Percentiles rank a stretch among this genome's conserved stretches.
Evolutionary conservation across 345 rosid genomes (phyloP).

Genomic region (Populus deltoides): DNA sequence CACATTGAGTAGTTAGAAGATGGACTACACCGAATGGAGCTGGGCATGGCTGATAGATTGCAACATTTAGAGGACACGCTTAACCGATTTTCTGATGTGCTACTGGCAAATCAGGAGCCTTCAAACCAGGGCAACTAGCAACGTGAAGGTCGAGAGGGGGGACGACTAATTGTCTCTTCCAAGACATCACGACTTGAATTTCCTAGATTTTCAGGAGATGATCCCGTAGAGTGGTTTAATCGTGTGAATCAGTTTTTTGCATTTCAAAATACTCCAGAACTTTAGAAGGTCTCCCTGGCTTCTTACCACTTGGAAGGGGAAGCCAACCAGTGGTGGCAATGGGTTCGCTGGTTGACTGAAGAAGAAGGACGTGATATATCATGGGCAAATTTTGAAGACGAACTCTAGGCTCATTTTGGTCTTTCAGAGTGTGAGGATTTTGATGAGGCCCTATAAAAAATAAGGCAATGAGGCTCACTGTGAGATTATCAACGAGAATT

Average conservation of each 20-base stretch:
- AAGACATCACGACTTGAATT: background rate
- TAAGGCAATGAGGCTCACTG: no score
- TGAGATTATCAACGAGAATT: no score
- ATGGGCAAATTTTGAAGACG: background rate
- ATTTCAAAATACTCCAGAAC: background rate
- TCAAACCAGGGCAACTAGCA: background rate
- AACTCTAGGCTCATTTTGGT: constrained; percentile 3
- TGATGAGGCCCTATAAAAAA: no score
- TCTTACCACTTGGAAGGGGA: background rate
- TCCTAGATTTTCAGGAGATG: background rate
- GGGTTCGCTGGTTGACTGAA: background rate
- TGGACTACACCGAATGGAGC: background rate
- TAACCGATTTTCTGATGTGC: background rate
- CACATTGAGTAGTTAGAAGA: background rate
- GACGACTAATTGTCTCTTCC: background rate
- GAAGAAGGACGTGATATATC: background rate
- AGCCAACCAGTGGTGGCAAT: constrained; percentile 1
- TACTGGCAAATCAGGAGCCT: background rate
- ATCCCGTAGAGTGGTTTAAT: background rate
- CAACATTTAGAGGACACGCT: background rate
- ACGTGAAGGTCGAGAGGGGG: background rate
- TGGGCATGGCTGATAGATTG: background rate
- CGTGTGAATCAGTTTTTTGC: background rate
- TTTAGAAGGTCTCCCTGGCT: background rate
- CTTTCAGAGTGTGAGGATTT: background rate